Base-by-base conservation (phyloP, 306 rosid genomes). In the Glycine soja region DNA sequence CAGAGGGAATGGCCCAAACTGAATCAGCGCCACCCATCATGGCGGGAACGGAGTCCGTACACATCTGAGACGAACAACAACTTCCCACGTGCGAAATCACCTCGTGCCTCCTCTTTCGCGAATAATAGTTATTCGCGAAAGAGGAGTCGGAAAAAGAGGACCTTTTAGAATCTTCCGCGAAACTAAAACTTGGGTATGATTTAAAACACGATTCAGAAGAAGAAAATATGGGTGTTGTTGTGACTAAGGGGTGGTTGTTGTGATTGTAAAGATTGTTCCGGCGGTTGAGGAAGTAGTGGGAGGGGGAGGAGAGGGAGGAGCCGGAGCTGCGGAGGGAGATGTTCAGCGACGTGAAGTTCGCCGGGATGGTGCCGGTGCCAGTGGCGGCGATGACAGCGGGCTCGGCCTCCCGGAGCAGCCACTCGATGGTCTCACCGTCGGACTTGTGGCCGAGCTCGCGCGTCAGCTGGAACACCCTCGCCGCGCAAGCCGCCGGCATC, bases 401-500 rank as follows among this genome's bases (percentile, higher is more conserved):
- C 58, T 94, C 98, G 0, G 98, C 98, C 68, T 94, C 97, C 48
- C 88, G 98, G 40, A 93, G 98, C 8, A 93, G 98, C 83, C 83
- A 79, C 18, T 79, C 77, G 40, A 79, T 58, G 15, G 83, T 79
- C 46, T 79, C 77, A 0, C 83, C 83, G 52, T 79, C 83, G 0
- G 77, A 79, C 34, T 58, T 70, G 67, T 79, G 83, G 24, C 83
- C 83, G 16, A 79, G 62, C 50, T 79, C 83, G 0, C 77, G 83
- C 0, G 83, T 79, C 7, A 79, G 71, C 71, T 93, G 93, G 36
- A 90, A 93, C 59, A 93, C 97, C 8, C 98, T 77, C 0, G 98
- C 98, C 0, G 98, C 98, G n/a, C 98, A 94, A 1, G 90, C 87
- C 0, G 95, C 97, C 2, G 97, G 97, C 98, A 94, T 92, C 57